These are phyloP conservation scores for Tetradesmus obliquus DNA, from an alignment of 139 green algal species.

Conservation along the genomic window DNA sequence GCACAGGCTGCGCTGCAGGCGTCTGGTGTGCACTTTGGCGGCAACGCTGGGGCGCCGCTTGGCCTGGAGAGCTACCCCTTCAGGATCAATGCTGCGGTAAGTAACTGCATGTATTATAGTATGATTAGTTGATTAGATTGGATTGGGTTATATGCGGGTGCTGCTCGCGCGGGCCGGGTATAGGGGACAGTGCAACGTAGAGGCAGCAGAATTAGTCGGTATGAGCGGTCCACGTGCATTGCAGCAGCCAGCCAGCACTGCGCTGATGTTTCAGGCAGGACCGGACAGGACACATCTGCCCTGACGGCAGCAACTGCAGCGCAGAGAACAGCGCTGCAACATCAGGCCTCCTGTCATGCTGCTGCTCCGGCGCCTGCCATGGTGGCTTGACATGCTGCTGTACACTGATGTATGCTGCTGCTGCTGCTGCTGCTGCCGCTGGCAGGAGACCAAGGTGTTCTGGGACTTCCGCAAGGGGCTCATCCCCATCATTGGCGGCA, in stretches of 20 bases:
- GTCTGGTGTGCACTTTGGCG: conserved; percentile 77
- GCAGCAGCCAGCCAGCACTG: no score
- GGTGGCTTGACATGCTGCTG: neutral
- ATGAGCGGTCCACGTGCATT: no score
- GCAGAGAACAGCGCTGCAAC: no score
- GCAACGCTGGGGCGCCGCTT: conserved; percentile 61
- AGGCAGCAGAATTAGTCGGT: no score
- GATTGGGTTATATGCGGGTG: neutral
- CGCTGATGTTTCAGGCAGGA: no score
- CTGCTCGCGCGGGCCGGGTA: neutral
- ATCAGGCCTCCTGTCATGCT: no score
- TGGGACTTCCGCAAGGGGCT: conserved; percentile 97
- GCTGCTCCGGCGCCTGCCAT: no score
- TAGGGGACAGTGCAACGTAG: neutral
- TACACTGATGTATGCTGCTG: neutral
- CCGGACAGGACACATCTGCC: no score
- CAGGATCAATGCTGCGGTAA: conserved; percentile 75
- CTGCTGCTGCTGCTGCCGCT: neutral
- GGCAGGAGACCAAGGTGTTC: conserved; percentile 82
- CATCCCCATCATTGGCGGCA: conserved; percentile 95
- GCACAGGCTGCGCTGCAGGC: conserved; percentile 34
- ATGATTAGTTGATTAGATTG: no score
- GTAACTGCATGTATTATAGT: neutral
- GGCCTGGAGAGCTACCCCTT: conserved; percentile 86
- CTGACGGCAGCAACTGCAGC: no score